phyloP scores from a whole-genome alignment of 108 stramenopile genomes.

The Aurantiochytrium sp. region DNA sequence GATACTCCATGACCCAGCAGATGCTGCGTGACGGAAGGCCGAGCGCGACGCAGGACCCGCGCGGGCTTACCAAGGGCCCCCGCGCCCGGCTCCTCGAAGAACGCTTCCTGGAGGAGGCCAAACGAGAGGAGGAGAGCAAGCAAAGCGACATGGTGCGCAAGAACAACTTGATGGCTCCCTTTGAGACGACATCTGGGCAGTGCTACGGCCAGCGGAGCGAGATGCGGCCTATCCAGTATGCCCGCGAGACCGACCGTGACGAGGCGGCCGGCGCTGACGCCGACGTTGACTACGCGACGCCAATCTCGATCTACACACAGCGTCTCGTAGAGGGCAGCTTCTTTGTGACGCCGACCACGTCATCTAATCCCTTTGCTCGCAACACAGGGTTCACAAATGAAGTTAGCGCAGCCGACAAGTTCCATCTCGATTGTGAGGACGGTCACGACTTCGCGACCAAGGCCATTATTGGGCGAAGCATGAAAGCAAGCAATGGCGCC shows the following conservation, averaged over 20 bases:
- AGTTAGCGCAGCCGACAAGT: background rate
- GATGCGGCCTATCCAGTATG: background rate
- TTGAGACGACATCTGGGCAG: background rate
- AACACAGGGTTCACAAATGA: background rate
- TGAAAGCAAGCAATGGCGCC: background rate
- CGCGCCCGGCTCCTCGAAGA: background rate
- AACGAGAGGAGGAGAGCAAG: background rate
- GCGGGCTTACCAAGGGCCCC: background rate
- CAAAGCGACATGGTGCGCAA: background rate
- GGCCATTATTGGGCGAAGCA: background rate
- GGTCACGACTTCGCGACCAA: background rate
- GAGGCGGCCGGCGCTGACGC: background rate
- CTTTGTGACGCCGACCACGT: background rate
- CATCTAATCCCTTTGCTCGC: background rate
- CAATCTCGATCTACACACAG: background rate
- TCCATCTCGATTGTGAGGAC: background rate
- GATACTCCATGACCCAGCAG: background rate
- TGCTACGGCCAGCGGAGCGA: background rate
- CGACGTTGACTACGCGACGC: background rate
- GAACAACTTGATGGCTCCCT: background rate
- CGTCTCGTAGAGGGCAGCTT: background rate
- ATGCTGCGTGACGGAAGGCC: background rate
- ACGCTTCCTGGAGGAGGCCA: background rate
- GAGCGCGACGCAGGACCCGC: background rate
- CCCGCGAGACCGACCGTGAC: background rate